Conservation (phyloP, 305 asterid species). For the Fraxinus baroniana region DNA sequence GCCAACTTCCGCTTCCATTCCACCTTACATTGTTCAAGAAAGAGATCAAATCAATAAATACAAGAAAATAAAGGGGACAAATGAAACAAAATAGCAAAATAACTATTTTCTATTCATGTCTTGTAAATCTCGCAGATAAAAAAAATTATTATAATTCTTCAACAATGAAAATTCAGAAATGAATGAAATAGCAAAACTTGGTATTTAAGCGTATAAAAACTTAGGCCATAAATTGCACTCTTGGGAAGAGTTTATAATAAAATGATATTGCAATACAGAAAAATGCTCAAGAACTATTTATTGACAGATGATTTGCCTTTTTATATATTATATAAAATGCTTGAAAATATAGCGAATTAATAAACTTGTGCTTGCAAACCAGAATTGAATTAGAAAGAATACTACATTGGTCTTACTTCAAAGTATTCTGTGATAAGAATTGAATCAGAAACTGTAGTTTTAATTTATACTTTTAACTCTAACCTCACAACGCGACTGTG, state of each 20-base stretch:
- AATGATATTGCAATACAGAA: neutral
- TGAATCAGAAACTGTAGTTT: neutral
- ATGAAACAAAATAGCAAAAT: neutral
- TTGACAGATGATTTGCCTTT: neutral
- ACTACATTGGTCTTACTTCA: neutral
- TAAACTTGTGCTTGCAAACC: neutral
- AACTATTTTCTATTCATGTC: neutral
- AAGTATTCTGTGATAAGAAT: neutral
- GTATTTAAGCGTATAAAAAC: neutral
- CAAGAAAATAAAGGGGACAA: neutral
- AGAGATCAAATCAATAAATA: neutral
- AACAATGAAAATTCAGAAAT: neutral
- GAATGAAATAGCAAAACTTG: neutral
- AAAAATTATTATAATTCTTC: neutral
- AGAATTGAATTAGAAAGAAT: neutral
- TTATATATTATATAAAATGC: neutral
- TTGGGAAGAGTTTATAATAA: neutral
- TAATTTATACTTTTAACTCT: neutral
- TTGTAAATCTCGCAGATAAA: neutral
- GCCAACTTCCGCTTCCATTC: slow-evolving; percentile 90
- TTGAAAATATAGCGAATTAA: neutral
- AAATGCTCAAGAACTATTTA: neutral
- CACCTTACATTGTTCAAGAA: slow-evolving; percentile 41
- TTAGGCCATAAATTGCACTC: neutral
- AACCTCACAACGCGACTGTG: neutral